Evolutionary conservation across 345 rosid genomes (phyloP).

Genomic region (Mallotus nudiflorus): DNA sequence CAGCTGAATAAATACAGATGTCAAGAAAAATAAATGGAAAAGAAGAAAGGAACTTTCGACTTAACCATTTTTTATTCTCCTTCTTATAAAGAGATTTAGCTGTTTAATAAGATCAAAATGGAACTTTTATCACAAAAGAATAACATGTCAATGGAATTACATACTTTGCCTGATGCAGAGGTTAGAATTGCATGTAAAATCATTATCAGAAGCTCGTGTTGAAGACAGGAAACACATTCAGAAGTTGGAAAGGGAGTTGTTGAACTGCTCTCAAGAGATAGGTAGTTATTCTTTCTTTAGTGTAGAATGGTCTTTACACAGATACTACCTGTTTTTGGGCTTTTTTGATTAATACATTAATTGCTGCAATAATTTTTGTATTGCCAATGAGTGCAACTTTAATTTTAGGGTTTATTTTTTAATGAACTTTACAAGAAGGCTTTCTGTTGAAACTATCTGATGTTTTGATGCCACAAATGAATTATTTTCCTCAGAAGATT

Average conservation of each 20-base stretch:
- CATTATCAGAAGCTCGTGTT: slow-evolving; percentile 54
- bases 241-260: slow-evolving; percentile 67
- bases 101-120: too few species aligned
- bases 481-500: background rate
- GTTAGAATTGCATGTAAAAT: slow-evolving; percentile 56
- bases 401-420: slow-evolving; percentile 3
- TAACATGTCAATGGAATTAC: background rate
- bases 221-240: slow-evolving; percentile 57
- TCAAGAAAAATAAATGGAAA: too few species aligned
- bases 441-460: background rate
- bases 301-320: background rate
- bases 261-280: slow-evolving; percentile 79
- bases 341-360: background rate
- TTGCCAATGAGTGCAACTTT: background rate
- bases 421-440: background rate
- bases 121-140: too few species aligned
- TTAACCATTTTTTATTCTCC: too few species aligned
- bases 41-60: too few species aligned
- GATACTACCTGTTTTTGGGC: background rate
- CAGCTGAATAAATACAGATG: too few species aligned
- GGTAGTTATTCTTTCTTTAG: slow-evolving; percentile 43
- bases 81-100: too few species aligned
- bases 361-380: background rate
- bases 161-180: slow-evolving; percentile 41
- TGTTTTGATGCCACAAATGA: background rate